Evolutionary conservation across 2,329 filamentous ascomycete genomes (phyloP).

Genomic region (Endoconidiophora polonica): DNA sequence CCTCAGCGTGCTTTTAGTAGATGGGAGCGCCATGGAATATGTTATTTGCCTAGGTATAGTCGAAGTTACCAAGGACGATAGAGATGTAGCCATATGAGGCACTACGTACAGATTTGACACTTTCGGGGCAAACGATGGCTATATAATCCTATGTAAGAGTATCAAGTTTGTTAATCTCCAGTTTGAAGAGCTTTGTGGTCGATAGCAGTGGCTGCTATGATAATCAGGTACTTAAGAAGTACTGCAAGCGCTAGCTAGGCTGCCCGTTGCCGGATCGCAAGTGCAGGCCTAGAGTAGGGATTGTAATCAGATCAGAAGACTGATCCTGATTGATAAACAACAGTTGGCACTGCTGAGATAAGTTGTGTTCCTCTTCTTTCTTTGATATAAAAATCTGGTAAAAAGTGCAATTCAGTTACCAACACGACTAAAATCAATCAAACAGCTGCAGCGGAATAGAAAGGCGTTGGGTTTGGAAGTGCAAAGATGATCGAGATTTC

Average conservation of each 20-base stretch:
- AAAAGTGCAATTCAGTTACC: too few relatives aligned
- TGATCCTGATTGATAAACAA: slow-evolving; percentile 12
- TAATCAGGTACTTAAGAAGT: slow-evolving; percentile 3
- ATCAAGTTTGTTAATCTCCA: too few relatives aligned
- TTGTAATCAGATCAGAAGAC: slow-evolving; percentile 11
- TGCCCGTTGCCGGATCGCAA: not conserved
- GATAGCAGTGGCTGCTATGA: not conserved
- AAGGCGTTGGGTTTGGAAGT: slow-evolving; percentile 9
- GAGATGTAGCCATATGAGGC: not conserved
- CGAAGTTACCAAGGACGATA: slow-evolving; percentile 1
- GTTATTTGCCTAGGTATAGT: slow-evolving; percentile 4
- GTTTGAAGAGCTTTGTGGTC: too few relatives aligned
- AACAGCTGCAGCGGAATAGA: slow-evolving; percentile 12
- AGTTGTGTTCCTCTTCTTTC: not conserved
- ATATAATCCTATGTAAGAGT: not conserved
- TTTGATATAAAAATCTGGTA: too few relatives aligned
- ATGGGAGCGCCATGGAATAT: slow-evolving; percentile 2
- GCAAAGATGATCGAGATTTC: slow-evolving; percentile 8
- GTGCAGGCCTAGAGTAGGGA: not conserved
- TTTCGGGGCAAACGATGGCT: not conserved
- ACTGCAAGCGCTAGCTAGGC: slow-evolving; percentile 1
- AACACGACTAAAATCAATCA: slow-evolving; percentile 8
- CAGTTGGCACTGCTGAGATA: not conserved
- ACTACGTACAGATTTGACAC: not conserved
- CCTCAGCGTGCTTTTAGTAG: slow-evolving; percentile 10